Conservation (phyloP, 2,329 filamentous ascomycete species). For the Paecilomyces fulvus region DNA sequence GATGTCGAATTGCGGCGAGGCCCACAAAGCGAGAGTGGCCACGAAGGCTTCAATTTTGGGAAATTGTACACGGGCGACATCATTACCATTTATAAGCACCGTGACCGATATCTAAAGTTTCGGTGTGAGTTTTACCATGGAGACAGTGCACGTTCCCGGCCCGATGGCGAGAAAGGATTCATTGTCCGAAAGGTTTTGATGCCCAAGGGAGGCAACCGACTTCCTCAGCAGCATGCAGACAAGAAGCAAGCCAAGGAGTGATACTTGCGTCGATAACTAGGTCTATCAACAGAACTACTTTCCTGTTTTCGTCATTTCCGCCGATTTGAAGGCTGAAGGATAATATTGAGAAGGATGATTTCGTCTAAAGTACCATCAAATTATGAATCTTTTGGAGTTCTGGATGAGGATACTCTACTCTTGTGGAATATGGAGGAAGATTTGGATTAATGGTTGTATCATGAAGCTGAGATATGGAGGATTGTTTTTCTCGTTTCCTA, state of each 20-base stretch:
- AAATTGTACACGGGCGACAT: slow-evolving; percentile 69
- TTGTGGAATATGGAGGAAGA: not conserved
- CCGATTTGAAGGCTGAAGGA: not conserved
- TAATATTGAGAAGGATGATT: not conserved
- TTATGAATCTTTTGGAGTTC: not conserved
- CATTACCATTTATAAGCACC: slow-evolving; percentile 59
- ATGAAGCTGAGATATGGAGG: not conserved
- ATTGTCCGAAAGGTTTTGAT: slow-evolving; percentile 29
- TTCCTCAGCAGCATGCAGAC: slow-evolving; percentile 11
- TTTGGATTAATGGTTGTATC: not conserved
- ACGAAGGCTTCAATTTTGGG: slow-evolving; percentile 49
- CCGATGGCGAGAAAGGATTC: slow-evolving; percentile 33
- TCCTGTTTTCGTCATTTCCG: not conserved
- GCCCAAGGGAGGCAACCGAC: slow-evolving; percentile 16
- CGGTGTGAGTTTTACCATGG: slow-evolving; percentile 40
- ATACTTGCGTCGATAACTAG: not conserved
- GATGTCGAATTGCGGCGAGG: slow-evolving; percentile 54
- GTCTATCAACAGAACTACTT: not conserved
- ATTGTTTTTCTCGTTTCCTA: not conserved
- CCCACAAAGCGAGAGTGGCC: slow-evolving; percentile 44
- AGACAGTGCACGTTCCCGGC: slow-evolving; percentile 34
- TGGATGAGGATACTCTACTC: not conserved
- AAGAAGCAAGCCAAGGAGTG: slow-evolving; percentile 4
- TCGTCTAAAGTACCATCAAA: not conserved
- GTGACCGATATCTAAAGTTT: slow-evolving; percentile 33